Evolutionary conservation across 2,329 filamentous ascomycete species (phyloP).

Genomic region (Fusarium multiceps): DNA sequence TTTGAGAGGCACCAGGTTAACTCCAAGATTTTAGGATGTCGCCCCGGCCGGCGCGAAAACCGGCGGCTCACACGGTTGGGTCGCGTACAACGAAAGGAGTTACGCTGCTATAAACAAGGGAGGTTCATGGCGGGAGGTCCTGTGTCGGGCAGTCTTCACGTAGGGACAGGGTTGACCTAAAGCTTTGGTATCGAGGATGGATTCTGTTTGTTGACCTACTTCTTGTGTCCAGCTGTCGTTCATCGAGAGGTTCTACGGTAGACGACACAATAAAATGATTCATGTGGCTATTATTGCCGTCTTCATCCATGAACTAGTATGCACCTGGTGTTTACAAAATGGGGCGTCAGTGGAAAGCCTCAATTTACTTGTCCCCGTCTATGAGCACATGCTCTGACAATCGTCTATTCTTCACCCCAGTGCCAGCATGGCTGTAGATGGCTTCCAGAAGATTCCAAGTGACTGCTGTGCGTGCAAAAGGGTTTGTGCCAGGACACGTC

Average conservation of each 20-base stretch:
- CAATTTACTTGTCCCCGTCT: not conserved
- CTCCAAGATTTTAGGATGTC: not conserved
- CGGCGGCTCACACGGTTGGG: not conserved
- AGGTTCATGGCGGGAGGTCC: not conserved
- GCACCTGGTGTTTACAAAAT: not conserved
- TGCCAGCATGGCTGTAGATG: not conserved
- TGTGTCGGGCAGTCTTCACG: not conserved
- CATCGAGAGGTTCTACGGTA: not conserved
- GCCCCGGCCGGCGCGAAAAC: not conserved
- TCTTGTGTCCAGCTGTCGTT: no score
- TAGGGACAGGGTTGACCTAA: not conserved
- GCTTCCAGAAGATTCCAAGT: not conserved
- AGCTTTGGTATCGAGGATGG: not conserved
- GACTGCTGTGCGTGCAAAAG: not conserved
- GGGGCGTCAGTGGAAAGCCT: not conserved
- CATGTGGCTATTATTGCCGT: not conserved
- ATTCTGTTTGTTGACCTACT: not conserved
- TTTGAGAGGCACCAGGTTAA: not conserved
- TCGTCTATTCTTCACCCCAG: accelerated
- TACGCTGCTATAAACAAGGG: not conserved
- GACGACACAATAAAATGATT: not conserved
- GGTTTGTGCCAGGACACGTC: not conserved
- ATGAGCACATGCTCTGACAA: not conserved
- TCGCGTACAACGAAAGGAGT: not conserved
- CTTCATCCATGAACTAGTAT: not conserved